These are phyloP conservation scores for Clarireedia homoeocarpa DNA, from an alignment of 2,329 filamentous ascomycete species.

Conservation along the genomic window DNA sequence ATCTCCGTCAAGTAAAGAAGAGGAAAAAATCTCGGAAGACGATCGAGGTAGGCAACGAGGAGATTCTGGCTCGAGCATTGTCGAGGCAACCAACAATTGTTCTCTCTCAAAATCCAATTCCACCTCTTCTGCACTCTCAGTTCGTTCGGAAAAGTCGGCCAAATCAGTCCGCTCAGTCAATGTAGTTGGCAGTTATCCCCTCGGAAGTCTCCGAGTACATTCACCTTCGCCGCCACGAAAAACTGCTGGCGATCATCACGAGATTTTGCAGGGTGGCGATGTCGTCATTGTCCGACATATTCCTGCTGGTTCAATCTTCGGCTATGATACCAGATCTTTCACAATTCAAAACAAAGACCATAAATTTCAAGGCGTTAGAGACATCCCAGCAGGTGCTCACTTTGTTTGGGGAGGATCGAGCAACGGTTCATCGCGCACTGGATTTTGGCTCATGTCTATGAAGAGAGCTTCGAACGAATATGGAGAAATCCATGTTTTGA, in stretches of 20 bases:
- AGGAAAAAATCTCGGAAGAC: constrained; percentile 8
- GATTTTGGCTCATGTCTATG: constrained; percentile 44
- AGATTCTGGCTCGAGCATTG: constrained; percentile 13
- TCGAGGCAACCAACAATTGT: constrained; percentile 11
- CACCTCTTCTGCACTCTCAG: constrained; percentile 10
- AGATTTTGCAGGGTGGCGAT: constrained; percentile 34
- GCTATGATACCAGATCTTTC: constrained; percentile 33
- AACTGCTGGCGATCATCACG: constrained; percentile 12
- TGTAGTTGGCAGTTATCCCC: constrained; percentile 31
- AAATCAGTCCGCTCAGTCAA: constrained; percentile 30
- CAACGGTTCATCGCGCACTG: constrained; percentile 42
- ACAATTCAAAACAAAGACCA: constrained; percentile 40
- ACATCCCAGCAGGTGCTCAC: constrained; percentile 48
- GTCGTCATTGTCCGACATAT: constrained; percentile 45
- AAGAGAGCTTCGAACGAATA: constrained; percentile 21
- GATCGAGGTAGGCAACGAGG: constrained; percentile 9
- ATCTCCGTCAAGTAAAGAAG: constrained; percentile 8
- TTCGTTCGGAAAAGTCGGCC: constrained; percentile 15
- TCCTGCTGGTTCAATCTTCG: constrained; percentile 30
- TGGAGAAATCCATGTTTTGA: constrained; percentile 36
- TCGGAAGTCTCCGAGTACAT: constrained; percentile 37
- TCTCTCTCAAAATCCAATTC: constrained; percentile 23
- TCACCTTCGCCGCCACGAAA: constrained; percentile 21
- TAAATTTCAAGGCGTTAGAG: constrained; percentile 43
- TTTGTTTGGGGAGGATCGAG: constrained; percentile 51